These are phyloP conservation scores for Marsdenia floribunda DNA, from an alignment of 257 asterid species.

Conservation along the genomic window DNA sequence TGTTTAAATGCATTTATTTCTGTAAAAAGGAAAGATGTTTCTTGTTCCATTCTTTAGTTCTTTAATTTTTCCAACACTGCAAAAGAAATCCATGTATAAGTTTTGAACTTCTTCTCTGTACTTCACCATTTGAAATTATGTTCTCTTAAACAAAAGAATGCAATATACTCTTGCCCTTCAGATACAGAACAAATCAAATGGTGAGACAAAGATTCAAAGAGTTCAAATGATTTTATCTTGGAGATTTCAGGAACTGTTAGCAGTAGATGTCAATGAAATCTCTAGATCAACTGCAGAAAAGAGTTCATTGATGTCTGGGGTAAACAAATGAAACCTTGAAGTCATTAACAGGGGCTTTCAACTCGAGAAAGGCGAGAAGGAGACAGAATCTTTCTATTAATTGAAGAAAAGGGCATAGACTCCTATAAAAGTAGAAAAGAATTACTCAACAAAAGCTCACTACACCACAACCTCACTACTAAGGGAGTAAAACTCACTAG, in stretches of 20 bases:
- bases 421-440: background rate
- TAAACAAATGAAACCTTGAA: background rate
- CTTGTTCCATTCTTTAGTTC: background rate
- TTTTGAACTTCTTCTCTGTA: background rate
- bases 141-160: background rate
- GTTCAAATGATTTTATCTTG: background rate
- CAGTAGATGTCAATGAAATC: background rate
- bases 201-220: background rate
- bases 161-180: background rate
- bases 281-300: background rate
- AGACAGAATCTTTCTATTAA: background rate
- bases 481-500: background rate
- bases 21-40: background rate
- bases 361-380: background rate
- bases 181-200: background rate
- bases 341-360: background rate
- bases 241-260: background rate
- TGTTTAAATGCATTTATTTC: background rate
- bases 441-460: background rate
- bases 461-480: background rate
- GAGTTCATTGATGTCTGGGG: background rate
- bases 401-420: background rate
- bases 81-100: background rate
- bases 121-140: background rate
- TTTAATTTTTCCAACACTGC: background rate